phyloP scores from a whole-genome alignment of 1,284 basidiomycete genomes.

The Ustilago crameri region DNA sequence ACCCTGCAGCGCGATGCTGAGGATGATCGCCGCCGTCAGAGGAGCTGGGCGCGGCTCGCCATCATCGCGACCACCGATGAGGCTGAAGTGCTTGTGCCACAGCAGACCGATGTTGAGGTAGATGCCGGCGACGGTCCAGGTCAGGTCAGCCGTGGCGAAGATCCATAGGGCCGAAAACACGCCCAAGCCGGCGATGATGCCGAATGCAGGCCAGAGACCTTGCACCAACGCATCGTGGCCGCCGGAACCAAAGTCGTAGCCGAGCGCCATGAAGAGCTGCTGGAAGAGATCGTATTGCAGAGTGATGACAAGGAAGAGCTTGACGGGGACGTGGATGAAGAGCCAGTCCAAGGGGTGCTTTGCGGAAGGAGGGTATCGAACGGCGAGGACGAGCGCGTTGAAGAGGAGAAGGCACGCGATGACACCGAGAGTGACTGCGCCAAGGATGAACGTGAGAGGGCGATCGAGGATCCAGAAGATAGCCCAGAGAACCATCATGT shows the following conservation, averaged over 20 bases:
- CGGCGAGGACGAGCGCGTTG: constrained; percentile 52
- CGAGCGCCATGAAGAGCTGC: constrained; percentile 71
- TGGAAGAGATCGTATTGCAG: constrained; percentile 71
- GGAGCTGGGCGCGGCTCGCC: constrained; percentile 50
- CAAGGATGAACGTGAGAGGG: constrained; percentile 46
- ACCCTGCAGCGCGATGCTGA: constrained; percentile 48
- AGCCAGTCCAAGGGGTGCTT: constrained; percentile 71
- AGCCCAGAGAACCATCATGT: constrained; percentile 84
- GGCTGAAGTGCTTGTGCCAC: constrained; percentile 50
- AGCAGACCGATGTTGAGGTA: constrained; percentile 57
- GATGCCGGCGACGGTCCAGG: constrained; percentile 55
- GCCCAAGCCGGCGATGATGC: constrained; percentile 48
- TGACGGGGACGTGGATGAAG: constrained; percentile 71
- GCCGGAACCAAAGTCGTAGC: constrained; percentile 67
- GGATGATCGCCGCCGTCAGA: constrained; percentile 52
- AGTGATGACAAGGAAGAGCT: constrained; percentile 71
- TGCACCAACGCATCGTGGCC: constrained; percentile 33
- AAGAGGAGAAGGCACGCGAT: constrained; percentile 54
- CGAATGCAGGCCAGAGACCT: constrained; percentile 59
- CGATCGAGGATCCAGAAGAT: constrained; percentile 76
- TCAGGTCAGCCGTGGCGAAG: constrained; percentile 57
- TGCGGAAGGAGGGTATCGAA: constrained; percentile 65
- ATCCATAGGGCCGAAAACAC: constrained; percentile 58
- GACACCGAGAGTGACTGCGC: constrained; percentile 47
- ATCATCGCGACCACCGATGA: constrained; percentile 36